A percentile compares a stretch with the other conserved stretches of the same genome.
These are phyloP conservation scores for Zopfia rhizophila DNA, from an alignment of 2,329 filamentous ascomycete genomes.

Conservation along the genomic window DNA sequence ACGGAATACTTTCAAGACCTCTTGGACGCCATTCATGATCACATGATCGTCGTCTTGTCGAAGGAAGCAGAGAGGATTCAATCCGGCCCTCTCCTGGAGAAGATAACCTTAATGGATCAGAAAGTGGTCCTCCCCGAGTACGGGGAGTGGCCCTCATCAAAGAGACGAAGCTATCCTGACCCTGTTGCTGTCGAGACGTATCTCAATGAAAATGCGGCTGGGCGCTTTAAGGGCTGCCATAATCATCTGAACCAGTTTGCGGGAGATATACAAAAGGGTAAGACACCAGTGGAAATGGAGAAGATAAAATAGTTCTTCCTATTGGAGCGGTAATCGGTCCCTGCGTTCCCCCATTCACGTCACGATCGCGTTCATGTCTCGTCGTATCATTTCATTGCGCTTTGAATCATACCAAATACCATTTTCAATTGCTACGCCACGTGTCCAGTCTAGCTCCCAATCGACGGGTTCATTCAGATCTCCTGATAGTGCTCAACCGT, in stretches of 20 bases:
- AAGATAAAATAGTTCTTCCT: slow-evolving; percentile 1
- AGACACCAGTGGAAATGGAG: not conserved
- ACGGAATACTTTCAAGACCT: slow-evolving; percentile 29
- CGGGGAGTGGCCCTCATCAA: not conserved
- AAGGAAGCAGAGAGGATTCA: slow-evolving; percentile 3
- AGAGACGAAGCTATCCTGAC: not conserved
- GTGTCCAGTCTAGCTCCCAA: too few relatives aligned
- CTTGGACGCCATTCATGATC: slow-evolving; percentile 22
- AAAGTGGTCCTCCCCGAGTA: slow-evolving; percentile 1
- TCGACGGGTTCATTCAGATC: too few relatives aligned
- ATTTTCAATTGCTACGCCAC: too few relatives aligned
- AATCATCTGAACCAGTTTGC: too few relatives aligned
- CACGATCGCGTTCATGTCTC: too few relatives aligned
- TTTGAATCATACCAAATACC: too few relatives aligned
- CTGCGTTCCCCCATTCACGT: too few relatives aligned
- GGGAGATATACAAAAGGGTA: not conserved
- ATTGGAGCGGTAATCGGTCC: too few relatives aligned
- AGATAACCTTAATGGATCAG: slow-evolving; percentile 10
- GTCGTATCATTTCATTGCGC: too few relatives aligned
- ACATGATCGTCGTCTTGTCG: slow-evolving; percentile 23
- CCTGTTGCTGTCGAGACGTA: slow-evolving; percentile 5
- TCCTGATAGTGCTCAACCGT: too few relatives aligned
- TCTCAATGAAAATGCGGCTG: too few relatives aligned
- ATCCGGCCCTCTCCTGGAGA: slow-evolving; percentile 2
- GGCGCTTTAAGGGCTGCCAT: too few relatives aligned